phyloP scores from a whole-genome alignment of 192 early-diverging fungal genomes.

The Linnemannia hyalina region DNA sequence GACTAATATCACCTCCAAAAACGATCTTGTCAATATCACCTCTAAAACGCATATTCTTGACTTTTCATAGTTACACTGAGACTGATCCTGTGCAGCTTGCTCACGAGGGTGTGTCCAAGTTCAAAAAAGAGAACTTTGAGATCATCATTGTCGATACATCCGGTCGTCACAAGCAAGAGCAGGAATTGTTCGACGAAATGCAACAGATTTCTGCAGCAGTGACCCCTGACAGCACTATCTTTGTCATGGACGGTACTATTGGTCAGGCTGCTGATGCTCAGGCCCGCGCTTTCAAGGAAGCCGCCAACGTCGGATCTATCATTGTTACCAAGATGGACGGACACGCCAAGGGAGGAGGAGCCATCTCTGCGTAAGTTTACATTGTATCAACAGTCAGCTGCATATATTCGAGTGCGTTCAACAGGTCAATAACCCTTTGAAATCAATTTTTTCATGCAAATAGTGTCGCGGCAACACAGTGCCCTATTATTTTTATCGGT shows the following conservation, averaged over 20 bases:
- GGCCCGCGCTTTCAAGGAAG: slow-evolving; percentile 92
- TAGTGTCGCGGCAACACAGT: slow-evolving; percentile 91
- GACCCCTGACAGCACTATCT: slow-evolving; percentile 90
- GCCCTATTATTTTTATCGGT: slow-evolving; percentile 96
- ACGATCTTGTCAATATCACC: too few species aligned
- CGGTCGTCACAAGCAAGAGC: slow-evolving; percentile 95
- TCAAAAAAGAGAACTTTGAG: slow-evolving; percentile 93
- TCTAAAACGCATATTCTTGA: not conserved
- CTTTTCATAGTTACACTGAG: slow-evolving; percentile 82
- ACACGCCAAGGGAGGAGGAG: slow-evolving; percentile 98
- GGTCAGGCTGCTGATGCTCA: slow-evolving; percentile 97
- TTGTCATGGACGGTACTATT: slow-evolving; percentile 99
- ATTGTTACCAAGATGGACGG: slow-evolving; percentile 99
- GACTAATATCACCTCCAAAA: not conserved
- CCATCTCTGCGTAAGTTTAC: slow-evolving; percentile 86
- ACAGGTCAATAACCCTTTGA: not conserved
- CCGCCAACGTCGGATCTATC: slow-evolving; percentile 93
- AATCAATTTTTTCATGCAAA: not conserved
- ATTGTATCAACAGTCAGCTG: not conserved
- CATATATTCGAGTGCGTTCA: too few species aligned
- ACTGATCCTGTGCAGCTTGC: slow-evolving; percentile 94
- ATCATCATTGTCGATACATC: slow-evolving; percentile 99
- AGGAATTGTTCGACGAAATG: slow-evolving; percentile 97
- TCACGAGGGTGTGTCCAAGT: slow-evolving; percentile 92
- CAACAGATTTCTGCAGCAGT: slow-evolving; percentile 90